phyloP scores from a whole-genome alignment of 306 rosid genomes.

The Citrullus mucosospermus region DNA sequence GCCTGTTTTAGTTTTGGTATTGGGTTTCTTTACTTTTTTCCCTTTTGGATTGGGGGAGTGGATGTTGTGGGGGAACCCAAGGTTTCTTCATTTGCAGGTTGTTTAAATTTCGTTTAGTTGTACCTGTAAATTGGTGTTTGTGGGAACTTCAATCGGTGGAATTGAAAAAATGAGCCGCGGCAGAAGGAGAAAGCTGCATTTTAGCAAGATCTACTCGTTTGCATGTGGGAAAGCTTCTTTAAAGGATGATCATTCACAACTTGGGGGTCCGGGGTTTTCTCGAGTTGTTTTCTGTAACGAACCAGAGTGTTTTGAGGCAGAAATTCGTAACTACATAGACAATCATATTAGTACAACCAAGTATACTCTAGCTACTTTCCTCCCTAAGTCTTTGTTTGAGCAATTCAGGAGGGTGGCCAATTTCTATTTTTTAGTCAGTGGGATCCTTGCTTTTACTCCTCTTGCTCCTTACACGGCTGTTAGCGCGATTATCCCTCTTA shows the following conservation, averaged over 20 bases:
- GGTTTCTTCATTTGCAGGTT: neutral
- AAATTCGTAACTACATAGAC: constrained; percentile 34
- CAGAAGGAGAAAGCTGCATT: constrained; percentile 36
- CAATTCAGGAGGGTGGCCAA: constrained; percentile 97
- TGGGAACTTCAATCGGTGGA: neutral
- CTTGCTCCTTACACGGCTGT: constrained; percentile 79
- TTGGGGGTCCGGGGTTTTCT: constrained; percentile 76
- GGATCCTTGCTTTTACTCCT: constrained; percentile 58
- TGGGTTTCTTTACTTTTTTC: neutral
- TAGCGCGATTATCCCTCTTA: constrained; percentile 69
- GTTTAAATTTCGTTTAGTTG: neutral
- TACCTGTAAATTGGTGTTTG: neutral
- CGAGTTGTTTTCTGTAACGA: constrained; percentile 69
- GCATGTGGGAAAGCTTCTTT: constrained; percentile 50
- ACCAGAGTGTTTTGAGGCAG: constrained; percentile 41
- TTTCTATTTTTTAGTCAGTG: constrained; percentile 69
- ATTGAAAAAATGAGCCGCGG: constrained; percentile 35
- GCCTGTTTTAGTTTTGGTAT: neutral
- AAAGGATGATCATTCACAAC: constrained; percentile 50
- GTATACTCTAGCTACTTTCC: constrained; percentile 59
- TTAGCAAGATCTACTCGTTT: constrained; percentile 84
- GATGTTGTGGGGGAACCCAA: neutral
- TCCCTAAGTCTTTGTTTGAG: constrained; percentile 91
- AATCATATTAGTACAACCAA: constrained; percentile 76
- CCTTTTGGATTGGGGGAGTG: neutral